Conservation (phyloP, 805 yeast genomes). For the Hyphopichia homilentoma region DNA sequence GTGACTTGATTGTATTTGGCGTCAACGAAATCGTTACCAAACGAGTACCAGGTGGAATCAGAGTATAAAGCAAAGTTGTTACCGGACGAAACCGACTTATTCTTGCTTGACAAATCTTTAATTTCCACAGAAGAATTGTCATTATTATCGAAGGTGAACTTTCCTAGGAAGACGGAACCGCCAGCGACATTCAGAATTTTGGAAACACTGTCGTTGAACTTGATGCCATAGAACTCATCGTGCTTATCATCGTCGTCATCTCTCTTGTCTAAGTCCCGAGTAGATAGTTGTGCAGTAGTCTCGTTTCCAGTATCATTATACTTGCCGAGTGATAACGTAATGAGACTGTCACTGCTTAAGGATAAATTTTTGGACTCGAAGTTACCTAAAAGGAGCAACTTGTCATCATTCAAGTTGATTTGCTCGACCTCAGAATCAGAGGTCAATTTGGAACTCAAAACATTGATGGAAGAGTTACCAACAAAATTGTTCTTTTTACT, state of each 20-base stretch:
- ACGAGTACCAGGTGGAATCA: slow-evolving; percentile 39
- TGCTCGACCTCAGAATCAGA: slow-evolving; percentile 32
- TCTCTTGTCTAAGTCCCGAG: slow-evolving; percentile 11
- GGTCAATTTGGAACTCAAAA: slow-evolving; percentile 26
- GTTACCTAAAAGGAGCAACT: slow-evolving; percentile 45
- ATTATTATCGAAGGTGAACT: slow-evolving; percentile 24
- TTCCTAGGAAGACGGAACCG: slow-evolving; percentile 26
- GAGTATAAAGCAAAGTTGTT: slow-evolving; percentile 36
- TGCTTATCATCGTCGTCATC: slow-evolving; percentile 8
- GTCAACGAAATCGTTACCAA: slow-evolving; percentile 31
- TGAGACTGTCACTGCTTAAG: slow-evolving; percentile 22
- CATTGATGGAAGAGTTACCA: slow-evolving; percentile 38
- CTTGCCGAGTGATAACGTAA: slow-evolving; percentile 21
- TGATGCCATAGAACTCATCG: slow-evolving; percentile 20
- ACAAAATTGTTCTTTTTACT: slow-evolving; percentile 31
- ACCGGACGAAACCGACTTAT: slow-evolving; percentile 18
- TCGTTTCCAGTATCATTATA: slow-evolving; percentile 33
- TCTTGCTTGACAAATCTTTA: slow-evolving; percentile 24
- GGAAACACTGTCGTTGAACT: slow-evolving; percentile 27
- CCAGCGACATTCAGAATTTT: slow-evolving; percentile 14
- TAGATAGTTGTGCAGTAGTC: neutral
- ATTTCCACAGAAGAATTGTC: slow-evolving; percentile 23
- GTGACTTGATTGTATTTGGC: slow-evolving; percentile 25
- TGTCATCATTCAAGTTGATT: slow-evolving; percentile 19
- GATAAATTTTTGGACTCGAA: slow-evolving; percentile 36